Conservation (phyloP, 176 grass and related monocot species). For the Triticum timopheevii region DNA sequence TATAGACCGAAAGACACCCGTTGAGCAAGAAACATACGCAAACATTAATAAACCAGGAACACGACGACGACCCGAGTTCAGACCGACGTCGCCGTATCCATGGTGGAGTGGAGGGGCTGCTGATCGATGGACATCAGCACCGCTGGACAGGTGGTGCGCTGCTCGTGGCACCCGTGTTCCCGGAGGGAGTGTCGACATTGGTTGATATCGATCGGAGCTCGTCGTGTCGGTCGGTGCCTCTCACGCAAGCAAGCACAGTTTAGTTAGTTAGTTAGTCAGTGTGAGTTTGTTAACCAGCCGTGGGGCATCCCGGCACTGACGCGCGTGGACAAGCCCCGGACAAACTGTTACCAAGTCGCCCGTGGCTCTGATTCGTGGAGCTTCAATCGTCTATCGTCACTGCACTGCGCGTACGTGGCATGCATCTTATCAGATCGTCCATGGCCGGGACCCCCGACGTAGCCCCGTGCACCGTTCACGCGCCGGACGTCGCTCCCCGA, state of each 20-base stretch:
- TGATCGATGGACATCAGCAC: not conserved
- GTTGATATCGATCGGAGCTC: not conserved
- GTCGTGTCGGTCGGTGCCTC: not conserved
- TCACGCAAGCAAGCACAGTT: not conserved
- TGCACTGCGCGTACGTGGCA: not conserved
- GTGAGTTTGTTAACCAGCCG: not conserved
- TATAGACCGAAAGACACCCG: not conserved
- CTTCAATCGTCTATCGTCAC: not conserved
- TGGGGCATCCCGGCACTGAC: not conserved
- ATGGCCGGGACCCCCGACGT: not conserved
- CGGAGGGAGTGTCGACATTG: not conserved
- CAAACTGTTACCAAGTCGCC: not conserved
- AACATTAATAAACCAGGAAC: not conserved
- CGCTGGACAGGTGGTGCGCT: not conserved
- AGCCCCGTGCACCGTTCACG: too few species aligned
- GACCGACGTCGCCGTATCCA: not conserved
- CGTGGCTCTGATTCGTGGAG: not conserved
- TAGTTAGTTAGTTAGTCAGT: not conserved
- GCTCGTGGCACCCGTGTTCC: not conserved
- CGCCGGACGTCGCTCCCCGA: not conserved
- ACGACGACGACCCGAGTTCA: not conserved
- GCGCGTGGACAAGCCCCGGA: not conserved
- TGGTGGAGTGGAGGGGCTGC: not conserved
- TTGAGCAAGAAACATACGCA: not conserved
- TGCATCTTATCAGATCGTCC: not conserved